A percentile compares a stretch with the other conserved stretches of the same genome.
Evolutionary conservation across 164 flowering plant species (phyloP).

Genomic region (Vitis rupestris): DNA sequence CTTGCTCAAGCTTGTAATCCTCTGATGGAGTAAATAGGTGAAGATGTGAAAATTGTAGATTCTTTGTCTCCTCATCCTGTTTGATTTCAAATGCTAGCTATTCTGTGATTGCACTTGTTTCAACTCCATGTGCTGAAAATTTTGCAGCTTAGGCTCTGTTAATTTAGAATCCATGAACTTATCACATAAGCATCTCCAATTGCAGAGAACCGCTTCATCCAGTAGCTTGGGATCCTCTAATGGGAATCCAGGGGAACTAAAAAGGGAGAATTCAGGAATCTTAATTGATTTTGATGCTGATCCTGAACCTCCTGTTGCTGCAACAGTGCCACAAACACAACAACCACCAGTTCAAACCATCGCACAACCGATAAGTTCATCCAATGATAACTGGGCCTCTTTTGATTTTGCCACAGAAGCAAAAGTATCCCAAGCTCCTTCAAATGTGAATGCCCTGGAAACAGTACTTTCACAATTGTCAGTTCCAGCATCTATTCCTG

Average conservation of each 20-base stretch:
- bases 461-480: conserved; percentile 61
- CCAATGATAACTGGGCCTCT: conserved; percentile 79
- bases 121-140: no score
- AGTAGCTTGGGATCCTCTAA: conserved; percentile 73
- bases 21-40: no score
- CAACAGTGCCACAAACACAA: conserved; percentile 35
- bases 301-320: conserved; percentile 61
- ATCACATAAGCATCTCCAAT: conserved; percentile 5
- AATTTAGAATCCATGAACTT: background rate
- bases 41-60: no score
- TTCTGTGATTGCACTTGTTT: no score
- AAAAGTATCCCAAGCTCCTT: conserved; percentile 41
- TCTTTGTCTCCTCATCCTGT: no score
- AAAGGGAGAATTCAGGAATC: conserved; percentile 51
- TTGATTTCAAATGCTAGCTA: no score
- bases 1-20: no score
- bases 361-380: conserved; percentile 38
- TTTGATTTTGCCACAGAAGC: conserved; percentile 59
- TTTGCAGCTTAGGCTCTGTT: background rate
- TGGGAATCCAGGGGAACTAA: conserved; percentile 55
- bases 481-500: conserved; percentile 44
- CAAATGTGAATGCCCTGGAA: conserved; percentile 48
- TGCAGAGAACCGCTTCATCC: conserved; percentile 88
- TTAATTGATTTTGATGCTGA: conserved; percentile 91
- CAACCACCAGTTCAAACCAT: conserved; percentile 36